Conservation (phyloP, 768 basidiomycete genomes). For the Thelephora ganbajun region DNA sequence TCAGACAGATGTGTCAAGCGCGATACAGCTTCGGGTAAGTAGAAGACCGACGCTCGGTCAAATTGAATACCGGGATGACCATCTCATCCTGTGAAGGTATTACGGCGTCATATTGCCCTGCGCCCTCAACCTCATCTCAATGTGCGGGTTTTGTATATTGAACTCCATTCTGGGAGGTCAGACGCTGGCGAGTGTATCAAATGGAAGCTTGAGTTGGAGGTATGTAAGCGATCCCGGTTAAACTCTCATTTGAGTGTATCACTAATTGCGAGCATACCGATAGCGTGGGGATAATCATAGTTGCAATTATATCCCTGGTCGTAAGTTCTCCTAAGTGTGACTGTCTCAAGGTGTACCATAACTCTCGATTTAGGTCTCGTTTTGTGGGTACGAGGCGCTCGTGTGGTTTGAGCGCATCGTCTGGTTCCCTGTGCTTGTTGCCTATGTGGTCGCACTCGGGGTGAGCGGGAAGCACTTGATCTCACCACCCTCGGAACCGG, state of each 20-base stretch:
- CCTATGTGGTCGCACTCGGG: conserved; percentile 57
- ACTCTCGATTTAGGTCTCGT: conserved; percentile 30
- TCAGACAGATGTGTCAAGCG: conserved; percentile 72
- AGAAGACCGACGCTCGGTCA: conserved; percentile 16
- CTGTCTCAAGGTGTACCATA: neutral
- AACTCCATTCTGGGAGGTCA: conserved; percentile 53
- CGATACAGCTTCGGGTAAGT: conserved; percentile 41
- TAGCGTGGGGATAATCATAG: conserved; percentile 75
- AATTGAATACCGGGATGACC: neutral
- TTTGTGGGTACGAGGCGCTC: conserved; percentile 55
- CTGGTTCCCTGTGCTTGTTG: conserved; percentile 70
- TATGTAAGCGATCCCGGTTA: no score
- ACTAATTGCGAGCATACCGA: neutral
- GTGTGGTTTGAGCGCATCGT: conserved; percentile 55
- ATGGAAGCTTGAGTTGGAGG: conserved; percentile 36
- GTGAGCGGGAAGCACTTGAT: conserved; percentile 60
- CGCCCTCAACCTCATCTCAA: conserved; percentile 32
- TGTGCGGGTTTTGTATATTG: conserved; percentile 43
- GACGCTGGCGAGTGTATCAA: conserved; percentile 35
- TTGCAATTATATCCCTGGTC: conserved; percentile 50
- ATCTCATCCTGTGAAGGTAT: conserved; percentile 26
- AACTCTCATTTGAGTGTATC: no score
- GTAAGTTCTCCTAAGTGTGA: neutral
- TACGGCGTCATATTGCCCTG: conserved; percentile 37
- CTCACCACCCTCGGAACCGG: conserved; percentile 33